Evolutionary conservation across 768 basidiomycete species (phyloP).

Genomic region (Crepidotus variabilis): DNA sequence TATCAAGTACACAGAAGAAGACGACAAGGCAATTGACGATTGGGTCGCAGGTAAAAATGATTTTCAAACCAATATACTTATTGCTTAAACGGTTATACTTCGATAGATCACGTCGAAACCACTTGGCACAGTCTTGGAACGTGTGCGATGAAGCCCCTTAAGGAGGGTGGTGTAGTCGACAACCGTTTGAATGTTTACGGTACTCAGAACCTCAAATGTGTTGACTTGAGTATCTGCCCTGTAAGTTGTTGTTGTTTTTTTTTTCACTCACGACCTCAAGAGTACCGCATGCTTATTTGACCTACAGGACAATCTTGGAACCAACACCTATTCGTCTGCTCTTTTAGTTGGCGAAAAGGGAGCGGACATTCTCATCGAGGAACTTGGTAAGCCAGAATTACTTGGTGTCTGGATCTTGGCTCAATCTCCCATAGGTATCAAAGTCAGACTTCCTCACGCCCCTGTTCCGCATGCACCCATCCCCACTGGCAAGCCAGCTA

Average conservation of each 20-base stretch:
- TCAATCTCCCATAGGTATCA: slow-evolving; percentile 40
- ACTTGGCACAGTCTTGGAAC: slow-evolving; percentile 71
- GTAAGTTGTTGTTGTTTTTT: slow-evolving; percentile 43
- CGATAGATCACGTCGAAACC: slow-evolving; percentile 65
- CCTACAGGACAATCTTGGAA: slow-evolving; percentile 62
- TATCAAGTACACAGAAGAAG: slow-evolving; percentile 62
- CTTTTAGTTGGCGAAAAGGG: slow-evolving; percentile 70
- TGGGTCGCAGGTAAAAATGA: slow-evolving; percentile 47
- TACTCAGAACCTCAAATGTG: slow-evolving; percentile 63
- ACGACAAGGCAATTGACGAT: slow-evolving; percentile 70
- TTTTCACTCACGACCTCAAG: neutral
- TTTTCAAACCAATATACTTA: neutral
- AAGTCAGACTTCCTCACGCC: slow-evolving; percentile 59
- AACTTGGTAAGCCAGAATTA: slow-evolving; percentile 43
- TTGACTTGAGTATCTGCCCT: slow-evolving; percentile 71
- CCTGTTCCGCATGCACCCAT: slow-evolving; percentile 67
- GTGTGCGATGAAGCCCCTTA: slow-evolving; percentile 62
- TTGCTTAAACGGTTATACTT: neutral
- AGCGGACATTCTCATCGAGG: slow-evolving; percentile 55
- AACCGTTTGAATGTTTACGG: slow-evolving; percentile 58
- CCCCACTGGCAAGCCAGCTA: slow-evolving; percentile 46
- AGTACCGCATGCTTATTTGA: slow-evolving; percentile 3
- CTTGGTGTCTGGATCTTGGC: neutral
- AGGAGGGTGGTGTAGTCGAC: slow-evolving; percentile 66
- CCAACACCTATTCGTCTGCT: slow-evolving; percentile 72